A percentile compares a stretch with the other conserved stretches of the same genome.
phyloP scores from a whole-genome alignment of 2,329 filamentous ascomycete genomes.

The Ophiostoma perfectum region DNA sequence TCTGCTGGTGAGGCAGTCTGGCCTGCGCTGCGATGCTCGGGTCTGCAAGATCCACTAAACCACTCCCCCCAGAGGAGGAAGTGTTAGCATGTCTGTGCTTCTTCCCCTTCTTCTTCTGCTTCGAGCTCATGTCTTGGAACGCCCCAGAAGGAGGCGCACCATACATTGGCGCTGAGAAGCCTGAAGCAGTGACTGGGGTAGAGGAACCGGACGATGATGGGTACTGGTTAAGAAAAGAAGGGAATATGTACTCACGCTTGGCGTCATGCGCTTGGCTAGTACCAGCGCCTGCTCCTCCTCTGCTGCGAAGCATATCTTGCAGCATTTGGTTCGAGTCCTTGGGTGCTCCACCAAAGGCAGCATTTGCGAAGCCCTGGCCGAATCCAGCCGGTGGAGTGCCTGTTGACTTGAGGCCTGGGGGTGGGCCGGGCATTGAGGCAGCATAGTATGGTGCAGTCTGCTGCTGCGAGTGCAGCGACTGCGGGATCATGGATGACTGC shows the following conservation, averaged over 20 bases:
- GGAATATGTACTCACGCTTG: slow-evolving; percentile 96
- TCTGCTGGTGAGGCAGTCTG: slow-evolving; percentile 82
- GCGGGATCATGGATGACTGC: slow-evolving; percentile 81
- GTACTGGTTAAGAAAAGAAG: slow-evolving; percentile 83
- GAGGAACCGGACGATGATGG: slow-evolving; percentile 67
- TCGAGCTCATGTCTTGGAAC: slow-evolving; percentile 87
- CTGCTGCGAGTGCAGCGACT: slow-evolving; percentile 53
- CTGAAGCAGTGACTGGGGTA: slow-evolving; percentile 81
- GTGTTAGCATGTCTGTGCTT: slow-evolving; percentile 99
- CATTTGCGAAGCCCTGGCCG: slow-evolving; percentile 73
- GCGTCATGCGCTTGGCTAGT: slow-evolving; percentile 67
- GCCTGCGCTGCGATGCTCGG: slow-evolving; percentile 93
- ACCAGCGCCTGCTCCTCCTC: slow-evolving; percentile 53
- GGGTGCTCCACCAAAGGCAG: slow-evolving; percentile 60
- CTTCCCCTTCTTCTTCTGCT: slow-evolving; percentile 99
- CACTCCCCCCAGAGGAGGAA: slow-evolving; percentile 99
- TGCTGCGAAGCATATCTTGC: slow-evolving; percentile 70
- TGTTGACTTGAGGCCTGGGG: slow-evolving; percentile 90
- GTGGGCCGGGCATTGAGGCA: slow-evolving; percentile 82
- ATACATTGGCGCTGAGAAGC: slow-evolving; percentile 88
- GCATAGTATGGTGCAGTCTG: slow-evolving; percentile 69
- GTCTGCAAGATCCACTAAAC: slow-evolving; percentile 99
- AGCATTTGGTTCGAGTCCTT: slow-evolving; percentile 74
- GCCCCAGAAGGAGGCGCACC: slow-evolving; percentile 75
- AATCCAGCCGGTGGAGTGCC: slow-evolving; percentile 95